phyloP scores from a whole-genome alignment of 2,329 filamentous ascomycete species.

The Aspergillus sp. region DNA sequence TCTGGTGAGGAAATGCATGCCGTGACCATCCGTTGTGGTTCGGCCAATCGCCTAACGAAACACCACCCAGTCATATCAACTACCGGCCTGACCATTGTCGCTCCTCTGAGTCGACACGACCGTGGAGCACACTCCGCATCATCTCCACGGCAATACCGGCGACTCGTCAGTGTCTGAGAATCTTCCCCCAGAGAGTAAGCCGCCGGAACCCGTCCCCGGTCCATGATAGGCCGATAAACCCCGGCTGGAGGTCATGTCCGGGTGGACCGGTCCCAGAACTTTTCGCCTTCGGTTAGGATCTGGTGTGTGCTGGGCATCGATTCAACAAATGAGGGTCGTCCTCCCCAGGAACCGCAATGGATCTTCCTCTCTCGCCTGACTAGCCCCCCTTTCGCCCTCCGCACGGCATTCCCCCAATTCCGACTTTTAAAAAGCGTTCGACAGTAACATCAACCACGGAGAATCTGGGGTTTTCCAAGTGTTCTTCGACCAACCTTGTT shows the following conservation, averaged over 20 bases:
- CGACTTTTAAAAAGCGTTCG: neutral
- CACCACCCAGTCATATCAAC: slow-evolving; percentile 7
- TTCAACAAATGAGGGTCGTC: neutral
- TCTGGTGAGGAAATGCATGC: neutral
- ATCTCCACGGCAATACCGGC: slow-evolving; percentile 15
- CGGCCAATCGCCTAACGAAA: slow-evolving; percentile 8
- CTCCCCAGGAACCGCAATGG: neutral
- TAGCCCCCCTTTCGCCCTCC: neutral
- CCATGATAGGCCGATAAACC: slow-evolving; percentile 4
- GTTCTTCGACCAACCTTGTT: neutral
- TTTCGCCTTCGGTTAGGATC: slow-evolving; percentile 2
- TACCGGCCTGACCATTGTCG: slow-evolving; percentile 3
- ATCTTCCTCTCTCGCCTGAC: neutral
- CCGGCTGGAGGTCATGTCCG: neutral
- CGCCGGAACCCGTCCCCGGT: slow-evolving; percentile 1
- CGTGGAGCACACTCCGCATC: slow-evolving; percentile 23
- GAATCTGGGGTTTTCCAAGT: neutral
- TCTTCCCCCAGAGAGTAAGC: neutral
- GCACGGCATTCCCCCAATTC: neutral
- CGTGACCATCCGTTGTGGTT: neutral
- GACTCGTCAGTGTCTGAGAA: slow-evolving; percentile 13
- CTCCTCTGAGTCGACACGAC: slow-evolving; percentile 14
- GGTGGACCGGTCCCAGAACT: neutral
- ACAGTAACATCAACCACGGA: neutral
- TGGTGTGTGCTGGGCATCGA: neutral